These are phyloP conservation scores for Strombidium stylifer DNA, from an alignment of 73 alveolate species.

Conservation along the genomic window DNA sequence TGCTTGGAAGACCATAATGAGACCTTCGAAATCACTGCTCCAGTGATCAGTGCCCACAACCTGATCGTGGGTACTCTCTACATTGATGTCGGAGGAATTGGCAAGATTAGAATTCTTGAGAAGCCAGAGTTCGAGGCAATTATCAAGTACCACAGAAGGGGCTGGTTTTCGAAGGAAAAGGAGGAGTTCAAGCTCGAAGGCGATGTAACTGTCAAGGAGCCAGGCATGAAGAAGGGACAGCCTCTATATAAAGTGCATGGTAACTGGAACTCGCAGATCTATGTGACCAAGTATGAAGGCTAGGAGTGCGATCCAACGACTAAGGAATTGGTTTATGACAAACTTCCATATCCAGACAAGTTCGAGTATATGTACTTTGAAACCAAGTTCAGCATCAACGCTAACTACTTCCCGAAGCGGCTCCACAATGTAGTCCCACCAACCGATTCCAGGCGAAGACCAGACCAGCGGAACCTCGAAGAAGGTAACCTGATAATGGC, in stretches of 20 bases:
- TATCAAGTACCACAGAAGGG: constrained; percentile 66
- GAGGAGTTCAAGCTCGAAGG: constrained; percentile 38
- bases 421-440: constrained; percentile 80
- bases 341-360: constrained; percentile 56
- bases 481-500: constrained; percentile 48
- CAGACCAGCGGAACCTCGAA: constrained; percentile 41
- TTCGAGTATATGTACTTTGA: constrained; percentile 72
- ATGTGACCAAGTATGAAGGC: background rate
- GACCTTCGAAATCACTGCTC: constrained; percentile 43
- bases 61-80: constrained; percentile 64
- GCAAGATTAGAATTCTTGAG: constrained; percentile 28
- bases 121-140: constrained; percentile 50
- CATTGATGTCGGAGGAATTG: constrained; percentile 69
- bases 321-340: constrained; percentile 63
- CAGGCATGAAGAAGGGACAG: constrained; percentile 3
- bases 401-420: constrained; percentile 85
- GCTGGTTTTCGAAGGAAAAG: constrained; percentile 39
- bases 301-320: constrained; percentile 62
- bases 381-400: constrained; percentile 69
- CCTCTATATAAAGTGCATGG: constrained; percentile 12
- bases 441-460: constrained; percentile 87
- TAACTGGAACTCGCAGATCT: constrained; percentile 9
- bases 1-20: constrained; percentile 49
- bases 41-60: constrained; percentile 56
- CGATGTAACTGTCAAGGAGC: constrained; percentile 2